Conservation (phyloP, 2,329 filamentous ascomycete species). For the Sclerotinia trifoliorum region DNA sequence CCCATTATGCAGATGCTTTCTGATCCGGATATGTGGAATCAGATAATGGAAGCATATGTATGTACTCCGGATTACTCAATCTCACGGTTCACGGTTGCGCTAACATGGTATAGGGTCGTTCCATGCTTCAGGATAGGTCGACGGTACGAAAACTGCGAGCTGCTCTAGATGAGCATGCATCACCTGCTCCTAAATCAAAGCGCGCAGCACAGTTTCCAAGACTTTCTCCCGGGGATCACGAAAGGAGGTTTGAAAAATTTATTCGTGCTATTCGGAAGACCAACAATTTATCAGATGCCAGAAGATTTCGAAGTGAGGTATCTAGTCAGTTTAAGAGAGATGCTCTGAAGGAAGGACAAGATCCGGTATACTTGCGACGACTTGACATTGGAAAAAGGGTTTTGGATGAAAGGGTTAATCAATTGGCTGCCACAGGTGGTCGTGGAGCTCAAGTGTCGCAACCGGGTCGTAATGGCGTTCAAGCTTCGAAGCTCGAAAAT, state of each 20-base stretch:
- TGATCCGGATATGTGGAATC: conserved; percentile 97
- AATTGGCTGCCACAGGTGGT: conserved; percentile 68
- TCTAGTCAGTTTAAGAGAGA: conserved; percentile 89
- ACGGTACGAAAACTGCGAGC: conserved; percentile 89
- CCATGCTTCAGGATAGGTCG: conserved; percentile 90
- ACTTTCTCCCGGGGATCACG: conserved; percentile 77
- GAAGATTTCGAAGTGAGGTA: conserved; percentile 87
- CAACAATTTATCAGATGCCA: conserved; percentile 87
- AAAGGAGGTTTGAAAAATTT: conserved; percentile 91
- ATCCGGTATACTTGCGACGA: conserved; percentile 81
- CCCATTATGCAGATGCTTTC: conserved; percentile 77
- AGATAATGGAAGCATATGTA: conserved; percentile 83
- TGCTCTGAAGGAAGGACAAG: conserved; percentile 72
- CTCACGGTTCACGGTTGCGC: conserved; percentile 1
- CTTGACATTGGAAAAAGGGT: conserved; percentile 89
- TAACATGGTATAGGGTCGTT: conserved; percentile 57
- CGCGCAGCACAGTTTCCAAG: conserved; percentile 73
- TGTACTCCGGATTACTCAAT: conserved; percentile 26
- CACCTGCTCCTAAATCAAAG: conserved; percentile 66
- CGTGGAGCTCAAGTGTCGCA: conserved; percentile 29
- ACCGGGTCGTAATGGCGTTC: conserved; percentile 34
- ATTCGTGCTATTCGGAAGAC: conserved; percentile 85
- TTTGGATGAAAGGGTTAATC: conserved; percentile 83
- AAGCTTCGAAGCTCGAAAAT: conserved; percentile 66
- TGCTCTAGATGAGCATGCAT: conserved; percentile 90